Evolutionary conservation across 306 rosid species (phyloP).

Genomic region (Rubus idaeus): DNA sequence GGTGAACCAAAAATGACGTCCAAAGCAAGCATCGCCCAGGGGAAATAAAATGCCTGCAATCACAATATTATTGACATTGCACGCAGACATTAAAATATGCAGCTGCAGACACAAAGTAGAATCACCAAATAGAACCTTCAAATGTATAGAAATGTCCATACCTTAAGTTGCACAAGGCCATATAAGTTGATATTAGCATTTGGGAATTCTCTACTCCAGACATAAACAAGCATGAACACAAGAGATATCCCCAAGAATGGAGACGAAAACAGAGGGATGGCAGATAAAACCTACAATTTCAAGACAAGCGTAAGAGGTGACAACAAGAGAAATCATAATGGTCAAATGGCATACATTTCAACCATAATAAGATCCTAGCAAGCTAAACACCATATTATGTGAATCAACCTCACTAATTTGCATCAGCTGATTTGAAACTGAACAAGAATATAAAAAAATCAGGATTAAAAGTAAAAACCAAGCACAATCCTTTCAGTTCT

Average conservation of each 20-base stretch:
- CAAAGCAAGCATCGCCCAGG: constrained; percentile 95
- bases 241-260: constrained; percentile 76
- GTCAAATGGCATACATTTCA: not conserved
- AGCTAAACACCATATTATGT: constrained; percentile 11
- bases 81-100: constrained; percentile 20
- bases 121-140: constrained; percentile 4
- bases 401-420: not conserved
- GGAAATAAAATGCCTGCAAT: constrained; percentile 94
- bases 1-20: constrained; percentile 87
- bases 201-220: constrained; percentile 99
- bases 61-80: constrained; percentile 6
- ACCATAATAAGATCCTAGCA: not conserved
- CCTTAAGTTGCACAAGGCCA: constrained; percentile 93
- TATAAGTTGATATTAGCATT: constrained; percentile 78
- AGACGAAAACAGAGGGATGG: constrained; percentile 60
- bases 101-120: constrained; percentile 8
- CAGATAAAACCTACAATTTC: constrained; percentile 54
- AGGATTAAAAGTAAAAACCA: not conserved
- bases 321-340: constrained; percentile 20
- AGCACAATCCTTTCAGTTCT: not conserved
- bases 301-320: constrained; percentile 8
- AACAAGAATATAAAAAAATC: not conserved
- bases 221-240: constrained; percentile 89
- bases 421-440: not conserved
- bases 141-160: constrained; percentile 18